Evolutionary conservation across 1,284 basidiomycete species (phyloP).

Genomic region (Trametes polyzona): DNA sequence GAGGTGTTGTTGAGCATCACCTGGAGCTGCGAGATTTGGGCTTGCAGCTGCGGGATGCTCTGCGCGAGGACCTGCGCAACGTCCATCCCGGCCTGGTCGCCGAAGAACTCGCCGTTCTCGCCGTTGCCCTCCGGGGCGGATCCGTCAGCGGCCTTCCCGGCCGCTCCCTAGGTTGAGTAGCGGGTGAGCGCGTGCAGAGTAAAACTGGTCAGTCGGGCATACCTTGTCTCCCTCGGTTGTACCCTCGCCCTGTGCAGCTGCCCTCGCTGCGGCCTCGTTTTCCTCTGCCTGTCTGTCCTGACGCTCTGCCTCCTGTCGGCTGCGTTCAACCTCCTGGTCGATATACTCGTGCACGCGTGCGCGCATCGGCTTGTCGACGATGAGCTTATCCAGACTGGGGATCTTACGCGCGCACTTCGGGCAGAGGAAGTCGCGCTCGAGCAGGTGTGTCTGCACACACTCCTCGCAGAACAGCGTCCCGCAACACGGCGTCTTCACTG

Average conservation of each 20-base stretch:
- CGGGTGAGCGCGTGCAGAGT: not conserved
- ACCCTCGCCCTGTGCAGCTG: constrained; percentile 4
- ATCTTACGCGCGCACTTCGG: constrained; percentile 88
- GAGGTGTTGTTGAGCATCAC: constrained; percentile 77
- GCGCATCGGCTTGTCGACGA: constrained; percentile 78
- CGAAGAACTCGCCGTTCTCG: constrained; percentile 53
- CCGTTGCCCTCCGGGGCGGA: constrained; percentile 6
- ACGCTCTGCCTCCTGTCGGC: constrained; percentile 58
- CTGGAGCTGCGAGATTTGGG: constrained; percentile 75
- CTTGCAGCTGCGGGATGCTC: constrained; percentile 77
- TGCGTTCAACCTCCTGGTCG: constrained; percentile 82
- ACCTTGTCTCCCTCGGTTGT: constrained; percentile 22
- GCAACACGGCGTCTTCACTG: constrained; percentile 90
- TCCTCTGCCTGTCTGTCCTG: constrained; percentile 15
- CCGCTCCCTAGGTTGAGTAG: not conserved
- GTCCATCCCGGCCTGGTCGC: constrained; percentile 66
- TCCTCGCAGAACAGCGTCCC: constrained; percentile 91
- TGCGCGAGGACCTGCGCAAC: constrained; percentile 73
- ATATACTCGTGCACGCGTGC: constrained; percentile 82
- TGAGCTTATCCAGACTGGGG: constrained; percentile 82
- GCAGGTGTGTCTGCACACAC: constrained; percentile 88
- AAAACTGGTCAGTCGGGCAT: not conserved
- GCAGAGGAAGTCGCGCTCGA: constrained; percentile 93
- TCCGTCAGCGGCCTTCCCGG: constrained; percentile 6
- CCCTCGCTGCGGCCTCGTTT: constrained; percentile 10